Base-by-base conservation (phyloP, 495 filamentous ascomycete genomes). In the Neurospora intermedia region DNA sequence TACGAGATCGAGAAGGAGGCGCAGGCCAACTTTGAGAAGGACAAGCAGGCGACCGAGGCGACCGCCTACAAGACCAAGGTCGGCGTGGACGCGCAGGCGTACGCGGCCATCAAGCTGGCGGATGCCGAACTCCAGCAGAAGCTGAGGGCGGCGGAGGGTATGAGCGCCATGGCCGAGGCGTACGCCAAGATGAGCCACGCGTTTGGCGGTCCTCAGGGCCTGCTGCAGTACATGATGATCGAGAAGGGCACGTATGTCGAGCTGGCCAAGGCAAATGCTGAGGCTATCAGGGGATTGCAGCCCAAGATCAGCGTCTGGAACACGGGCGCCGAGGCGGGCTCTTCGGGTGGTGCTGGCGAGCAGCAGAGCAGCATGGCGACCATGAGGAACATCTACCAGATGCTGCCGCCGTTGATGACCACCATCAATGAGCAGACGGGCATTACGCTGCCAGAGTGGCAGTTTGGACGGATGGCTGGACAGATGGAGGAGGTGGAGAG, bases 291-390 rank as follows among this genome's bases (percentile, higher is more conserved):
- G 62, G 93, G 93, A 69, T 82, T 96, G 75, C 88, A 93, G 77
- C 93, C 93, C 71, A 96, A 94, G 89, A 96, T 96, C 82, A 93
- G 88, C 69, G 87, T 93, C 11, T 96, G 93, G 93, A 94, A 94
- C 80, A 94, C 93, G 42, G 92, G 91, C 27, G 80, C 81, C 69
- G 82, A 84, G 71, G 80, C 77, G 13, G 81, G 82, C 27, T 77
- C 76, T 23, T 77, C 75, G 40, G 73, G 69, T n/a, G 45, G 15
- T 31, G 72, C 75, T 15, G 78, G 78, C 41, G 74, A 75, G 69
- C 80, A 75, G 69, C 80, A 79, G 54, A 79, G 81, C 73, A 79
- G 78, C 71, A 77, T 75, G 20, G 80, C 81, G 3, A 80, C 83
- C 13, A 78, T 85, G 78, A 78, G 85, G 70, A 85, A 87, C 71